Evolutionary conservation across 2,329 filamentous ascomycete species (phyloP), one percentile per base, ranked within the genome.

Genomic region (Phoma sp.): DNA sequence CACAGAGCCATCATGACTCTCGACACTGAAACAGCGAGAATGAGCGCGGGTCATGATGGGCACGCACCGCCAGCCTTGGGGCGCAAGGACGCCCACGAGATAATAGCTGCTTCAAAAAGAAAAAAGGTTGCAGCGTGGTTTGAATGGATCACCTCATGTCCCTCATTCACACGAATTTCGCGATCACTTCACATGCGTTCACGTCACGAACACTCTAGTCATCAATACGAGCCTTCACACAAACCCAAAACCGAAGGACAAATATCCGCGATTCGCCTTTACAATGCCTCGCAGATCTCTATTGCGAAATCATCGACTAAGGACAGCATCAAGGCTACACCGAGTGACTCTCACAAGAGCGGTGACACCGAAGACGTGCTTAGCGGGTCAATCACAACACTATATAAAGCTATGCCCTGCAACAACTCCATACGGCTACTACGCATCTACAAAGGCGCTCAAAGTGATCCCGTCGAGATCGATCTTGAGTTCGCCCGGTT

Each of bases 401-500:
- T n/a, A n/a, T n/a, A n/a, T n/a, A n/a, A n/a, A n/a, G n/a, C n/a
- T n/a, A n/a, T n/a, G n/a, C n/a, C n/a, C 23, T 25, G 9, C 23
- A 25, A 25, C 21, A 32, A 15, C 10, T 1, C n/a, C 38, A 4
- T 54, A 54, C 23, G 17, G 32, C 9, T 25, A 7, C 34, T 64
- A 5, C 48, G 28, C 18, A 38, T 64, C 32, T 52, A 63, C 23
- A 54, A 43, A 4, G 50, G 56, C 4, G 12, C n/a, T 4, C 25
- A n/a, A 1, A 28, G 21, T 1, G 12, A 50, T 17, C 12, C 18
- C 5, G 30, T 61, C 18, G 34, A 50, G 7, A 40, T 42, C 32
- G 55, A 14, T 7, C 62, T 65, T 14, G 32, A 56, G 3, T 26
- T 40, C n/a, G 47, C 40, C n/a, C 29, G 39, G 1, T 28, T 62